Evolutionary conservation across 805 yeast species (phyloP).

Genomic region (Starmerella cellae): DNA sequence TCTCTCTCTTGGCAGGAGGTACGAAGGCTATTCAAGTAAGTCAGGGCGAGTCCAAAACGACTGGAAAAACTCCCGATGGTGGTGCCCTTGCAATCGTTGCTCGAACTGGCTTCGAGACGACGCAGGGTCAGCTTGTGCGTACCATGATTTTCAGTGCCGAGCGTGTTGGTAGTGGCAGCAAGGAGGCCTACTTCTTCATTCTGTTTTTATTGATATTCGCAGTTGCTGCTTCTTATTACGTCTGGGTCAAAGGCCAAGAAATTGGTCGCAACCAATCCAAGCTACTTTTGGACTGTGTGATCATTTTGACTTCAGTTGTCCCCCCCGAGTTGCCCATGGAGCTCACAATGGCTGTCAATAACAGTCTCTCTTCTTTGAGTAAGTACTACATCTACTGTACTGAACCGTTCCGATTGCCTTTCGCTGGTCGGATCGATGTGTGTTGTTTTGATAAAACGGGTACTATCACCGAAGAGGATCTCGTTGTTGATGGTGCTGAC

Average conservation of each 20-base stretch:
- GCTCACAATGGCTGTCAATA: slow-evolving; percentile 93
- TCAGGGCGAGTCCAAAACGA: slow-evolving; percentile 37
- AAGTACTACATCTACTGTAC: slow-evolving; percentile 90
- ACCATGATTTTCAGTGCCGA: slow-evolving; percentile 96
- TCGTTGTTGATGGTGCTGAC: slow-evolving; percentile 91
- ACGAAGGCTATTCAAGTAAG: slow-evolving; percentile 90
- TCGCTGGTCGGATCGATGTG: slow-evolving; percentile 94
- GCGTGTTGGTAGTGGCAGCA: slow-evolving; percentile 89
- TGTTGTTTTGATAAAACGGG: slow-evolving; percentile 99
- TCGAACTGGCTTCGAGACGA: slow-evolving; percentile 95
- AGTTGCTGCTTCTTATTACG: slow-evolving; percentile 90
- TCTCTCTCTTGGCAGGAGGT: slow-evolving; percentile 85
- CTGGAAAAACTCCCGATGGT: slow-evolving; percentile 57
- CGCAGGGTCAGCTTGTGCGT: slow-evolving; percentile 94
- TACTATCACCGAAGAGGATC: slow-evolving; percentile 91
- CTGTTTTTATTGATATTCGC: slow-evolving; percentile 83
- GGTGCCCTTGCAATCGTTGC: slow-evolving; percentile 87
- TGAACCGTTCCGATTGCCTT: slow-evolving; percentile 95
- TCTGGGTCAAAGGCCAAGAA: slow-evolving; percentile 93
- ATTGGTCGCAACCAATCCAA: slow-evolving; percentile 93
- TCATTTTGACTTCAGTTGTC: slow-evolving; percentile 92
- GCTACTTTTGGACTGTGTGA: slow-evolving; percentile 84
- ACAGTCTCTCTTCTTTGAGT: slow-evolving; percentile 73
- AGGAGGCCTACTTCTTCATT: slow-evolving; percentile 85
- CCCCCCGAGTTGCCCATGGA: slow-evolving; percentile 99